phyloP scores from a whole-genome alignment of 2,329 filamentous ascomycete species.

The Aspergillus sp. region DNA sequence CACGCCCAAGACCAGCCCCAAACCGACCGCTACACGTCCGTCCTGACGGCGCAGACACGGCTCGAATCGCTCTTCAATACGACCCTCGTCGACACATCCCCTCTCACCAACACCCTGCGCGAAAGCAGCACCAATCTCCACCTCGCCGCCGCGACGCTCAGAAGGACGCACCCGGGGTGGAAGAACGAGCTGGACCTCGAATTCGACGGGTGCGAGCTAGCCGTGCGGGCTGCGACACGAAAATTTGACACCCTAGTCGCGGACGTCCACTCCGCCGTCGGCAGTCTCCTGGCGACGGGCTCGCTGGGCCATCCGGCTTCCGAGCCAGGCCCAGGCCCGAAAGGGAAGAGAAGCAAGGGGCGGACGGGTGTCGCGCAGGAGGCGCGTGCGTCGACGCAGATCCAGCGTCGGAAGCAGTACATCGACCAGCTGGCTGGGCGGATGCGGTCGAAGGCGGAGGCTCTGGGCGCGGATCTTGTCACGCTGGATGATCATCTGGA shows the following conservation, averaged over 20 bases:
- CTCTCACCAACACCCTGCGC: slow-evolving; percentile 18
- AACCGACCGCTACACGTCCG: slow-evolving; percentile 8
- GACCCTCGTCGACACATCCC: slow-evolving; percentile 18
- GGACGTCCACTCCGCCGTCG: slow-evolving; percentile 27
- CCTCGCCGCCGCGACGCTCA: slow-evolving; percentile 18
- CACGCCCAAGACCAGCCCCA: slow-evolving; percentile 5
- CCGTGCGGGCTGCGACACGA: slow-evolving; percentile 21
- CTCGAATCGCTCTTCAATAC: slow-evolving; percentile 22
- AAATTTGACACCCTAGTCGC: slow-evolving; percentile 27
- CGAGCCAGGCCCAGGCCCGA: too few relatives aligned
- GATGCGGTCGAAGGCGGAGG: slow-evolving; percentile 25
- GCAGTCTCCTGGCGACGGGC: slow-evolving; percentile 22
- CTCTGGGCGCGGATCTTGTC: slow-evolving; percentile 18
- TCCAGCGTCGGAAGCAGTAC: slow-evolving; percentile 22
- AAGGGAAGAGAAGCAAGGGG: neutral
- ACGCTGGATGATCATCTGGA: slow-evolving; percentile 28
- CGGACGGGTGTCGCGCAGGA: slow-evolving; percentile 12
- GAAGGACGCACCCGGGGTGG: slow-evolving; percentile 17
- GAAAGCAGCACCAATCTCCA: slow-evolving; percentile 22
- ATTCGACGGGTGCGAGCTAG: slow-evolving; percentile 25
- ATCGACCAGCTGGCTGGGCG: slow-evolving; percentile 23
- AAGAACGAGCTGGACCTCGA: slow-evolving; percentile 30
- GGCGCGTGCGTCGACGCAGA: slow-evolving; percentile 20
- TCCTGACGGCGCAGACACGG: slow-evolving; percentile 14
- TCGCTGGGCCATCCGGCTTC: too few relatives aligned